Conservation (phyloP, 2,329 filamentous ascomycete genomes). For the Lecanicillium sp. region DNA sequence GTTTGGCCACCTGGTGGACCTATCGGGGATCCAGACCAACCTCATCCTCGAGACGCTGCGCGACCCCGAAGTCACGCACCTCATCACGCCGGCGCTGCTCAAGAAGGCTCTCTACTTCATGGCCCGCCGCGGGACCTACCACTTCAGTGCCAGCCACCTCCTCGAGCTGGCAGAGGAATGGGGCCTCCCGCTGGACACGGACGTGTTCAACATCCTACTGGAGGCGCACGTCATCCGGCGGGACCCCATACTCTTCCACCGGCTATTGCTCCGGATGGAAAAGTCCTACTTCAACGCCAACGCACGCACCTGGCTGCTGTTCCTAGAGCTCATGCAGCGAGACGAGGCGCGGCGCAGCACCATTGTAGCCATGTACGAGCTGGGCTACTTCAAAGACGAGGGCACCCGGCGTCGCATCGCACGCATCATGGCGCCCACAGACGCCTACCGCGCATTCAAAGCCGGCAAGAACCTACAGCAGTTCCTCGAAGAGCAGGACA, state of each 20-base stretch:
- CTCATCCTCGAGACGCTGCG: slow-evolving; percentile 32
- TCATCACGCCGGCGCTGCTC: slow-evolving; percentile 30
- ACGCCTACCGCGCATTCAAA: slow-evolving; percentile 33
- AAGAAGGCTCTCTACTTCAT: slow-evolving; percentile 38
- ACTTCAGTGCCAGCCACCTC: slow-evolving; percentile 25
- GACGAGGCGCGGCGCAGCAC: slow-evolving; percentile 45
- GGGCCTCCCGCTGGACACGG: slow-evolving; percentile 35
- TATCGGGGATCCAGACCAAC: slow-evolving; percentile 28
- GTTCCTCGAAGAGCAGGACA: slow-evolving; percentile 32
- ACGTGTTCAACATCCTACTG: slow-evolving; percentile 41
- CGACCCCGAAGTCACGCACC: slow-evolving; percentile 22
- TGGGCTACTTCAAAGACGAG: slow-evolving; percentile 32
- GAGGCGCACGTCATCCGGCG: slow-evolving; percentile 29
- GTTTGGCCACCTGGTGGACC: slow-evolving; percentile 18
- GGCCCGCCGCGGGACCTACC: slow-evolving; percentile 24
- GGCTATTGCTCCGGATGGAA: slow-evolving; percentile 32
- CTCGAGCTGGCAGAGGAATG: slow-evolving; percentile 27
- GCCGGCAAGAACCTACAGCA: slow-evolving; percentile 22
- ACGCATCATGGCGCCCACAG: slow-evolving; percentile 32
- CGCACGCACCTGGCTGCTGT: slow-evolving; percentile 38
- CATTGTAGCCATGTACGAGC: slow-evolving; percentile 37
- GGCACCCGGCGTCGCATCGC: slow-evolving; percentile 30
- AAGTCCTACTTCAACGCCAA: slow-evolving; percentile 30
- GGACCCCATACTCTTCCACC: slow-evolving; percentile 33
- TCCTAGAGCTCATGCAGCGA: slow-evolving; percentile 47